Base-by-base conservation (phyloP, 208 protist species). In the Porcisia deanei region DNA sequence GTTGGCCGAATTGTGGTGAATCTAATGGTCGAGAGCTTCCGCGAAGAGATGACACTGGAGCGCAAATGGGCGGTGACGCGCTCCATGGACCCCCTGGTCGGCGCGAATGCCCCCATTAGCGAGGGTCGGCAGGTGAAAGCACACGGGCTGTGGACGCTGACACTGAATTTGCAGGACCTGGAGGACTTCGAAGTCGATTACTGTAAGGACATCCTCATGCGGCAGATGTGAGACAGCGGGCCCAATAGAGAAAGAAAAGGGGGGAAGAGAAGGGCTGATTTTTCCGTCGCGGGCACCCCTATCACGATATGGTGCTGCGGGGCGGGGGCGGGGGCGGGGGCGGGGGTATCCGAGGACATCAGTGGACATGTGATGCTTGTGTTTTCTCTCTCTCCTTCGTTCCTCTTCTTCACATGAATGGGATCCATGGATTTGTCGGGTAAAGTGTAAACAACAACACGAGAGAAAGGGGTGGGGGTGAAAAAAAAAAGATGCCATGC, bases 111-210 rank as follows among this genome's bases (percentile, higher is more conserved):
- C 2, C 87, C 94, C 18, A 86, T 97, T 49, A 96, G 94, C 79
- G 94, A 97, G 76, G 94, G 94, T 25, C 75, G 94, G 37, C 81
- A 91, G 52, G 87, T 90, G 39, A 82, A 80, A 20, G 86, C 91
- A 34, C 94, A 97, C 76, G 94, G 94, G 12, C 81, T 97, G 60
- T 97, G 94, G 92, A 95, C 94, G 14, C 78, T 97, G 61, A 97
- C 94, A 58, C 70, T 97, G 37, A 97, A 97, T 76, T 72, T 97
- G 66, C 94, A 97, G 71, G 94, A 97, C 75, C 76, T 97, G 43
- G 92, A 96, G 73, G 94, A 97, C 75, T 97, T 96, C 84, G 94
- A 97, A 74, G 89, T 97, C 25, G 92, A 97, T 76, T 97, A 97
- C 83, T 97, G 92, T 84, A 97, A 97, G 66, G 92, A 97, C 66